Conservation (phyloP, 2,329 filamentous ascomycete genomes). For the Rhinocladiella mackenziei region DNA sequence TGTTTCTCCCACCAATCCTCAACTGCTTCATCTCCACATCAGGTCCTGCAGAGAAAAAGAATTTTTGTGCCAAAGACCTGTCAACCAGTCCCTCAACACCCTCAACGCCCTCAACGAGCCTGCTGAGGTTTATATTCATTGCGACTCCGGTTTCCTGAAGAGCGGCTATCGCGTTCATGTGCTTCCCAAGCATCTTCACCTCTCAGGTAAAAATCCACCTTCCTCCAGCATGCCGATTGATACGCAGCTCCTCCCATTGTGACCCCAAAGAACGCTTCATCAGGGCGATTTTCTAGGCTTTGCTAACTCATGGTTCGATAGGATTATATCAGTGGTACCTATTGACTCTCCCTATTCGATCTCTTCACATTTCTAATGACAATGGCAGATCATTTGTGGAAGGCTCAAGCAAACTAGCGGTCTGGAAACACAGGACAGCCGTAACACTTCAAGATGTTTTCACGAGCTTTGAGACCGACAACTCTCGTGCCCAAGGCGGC, state of each 20-base stretch:
- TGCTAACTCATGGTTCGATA: conserved; percentile 38
- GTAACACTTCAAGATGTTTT: conserved; percentile 49
- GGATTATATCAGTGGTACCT: conserved; percentile 62
- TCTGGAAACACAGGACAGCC: conserved; percentile 28
- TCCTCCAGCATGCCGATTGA: conserved; percentile 22
- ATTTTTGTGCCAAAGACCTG: conserved; percentile 17
- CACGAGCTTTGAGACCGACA: conserved; percentile 52
- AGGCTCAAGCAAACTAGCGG: conserved; percentile 60
- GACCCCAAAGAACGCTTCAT: conserved; percentile 23
- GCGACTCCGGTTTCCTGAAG: conserved; percentile 11
- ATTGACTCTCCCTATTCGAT: conserved; percentile 28
- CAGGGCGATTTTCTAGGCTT: conserved; percentile 6
- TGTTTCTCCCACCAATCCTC: conserved; percentile 17
- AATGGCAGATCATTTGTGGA: conserved; percentile 60
- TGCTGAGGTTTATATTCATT: conserved; percentile 8
- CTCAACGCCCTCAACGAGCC: conserved; percentile 9
- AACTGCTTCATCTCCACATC: conserved; percentile 15
- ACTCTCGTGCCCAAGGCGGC: conserved; percentile 46
- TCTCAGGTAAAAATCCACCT: conserved; percentile 64
- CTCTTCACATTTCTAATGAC: conserved; percentile 25
- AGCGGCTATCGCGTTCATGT: conserved; percentile 51
- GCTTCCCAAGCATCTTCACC: conserved; percentile 75
- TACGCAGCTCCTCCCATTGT: conserved; percentile 18
- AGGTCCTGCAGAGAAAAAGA: conserved; percentile 13
- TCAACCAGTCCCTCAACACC: conserved; percentile 11